A percentile compares a stretch with the other conserved stretches of the same genome.
phyloP scores from a whole-genome alignment of 345 rosid species.

The Reutealis trisperma region DNA sequence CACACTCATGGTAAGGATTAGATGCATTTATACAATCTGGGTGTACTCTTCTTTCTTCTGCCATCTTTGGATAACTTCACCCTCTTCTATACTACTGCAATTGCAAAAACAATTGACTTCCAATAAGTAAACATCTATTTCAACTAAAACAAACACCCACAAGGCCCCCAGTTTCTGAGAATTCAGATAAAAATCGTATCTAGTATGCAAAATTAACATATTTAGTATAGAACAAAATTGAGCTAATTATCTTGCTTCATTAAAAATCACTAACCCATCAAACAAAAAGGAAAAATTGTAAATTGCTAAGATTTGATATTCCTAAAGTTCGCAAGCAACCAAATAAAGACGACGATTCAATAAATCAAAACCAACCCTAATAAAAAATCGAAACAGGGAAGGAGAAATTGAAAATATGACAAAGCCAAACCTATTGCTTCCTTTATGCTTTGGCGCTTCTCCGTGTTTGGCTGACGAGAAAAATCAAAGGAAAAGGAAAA shows the following conservation, averaged over 20 bases:
- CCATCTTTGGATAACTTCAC: slow-evolving; percentile 3
- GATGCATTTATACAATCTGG: slow-evolving; percentile 68
- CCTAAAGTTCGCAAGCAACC: not conserved
- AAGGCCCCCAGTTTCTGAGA: not conserved
- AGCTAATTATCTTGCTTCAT: not conserved
- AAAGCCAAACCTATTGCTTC: not conserved
- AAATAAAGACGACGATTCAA: not conserved
- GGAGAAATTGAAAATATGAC: not conserved
- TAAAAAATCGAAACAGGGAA: no score
- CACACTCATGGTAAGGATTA: slow-evolving; percentile 77
- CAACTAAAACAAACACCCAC: not conserved
- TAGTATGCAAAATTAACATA: not conserved
- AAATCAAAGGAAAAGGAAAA: not conserved
- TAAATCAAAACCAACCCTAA: not conserved
- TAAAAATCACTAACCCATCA: not conserved
- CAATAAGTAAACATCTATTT: not conserved
- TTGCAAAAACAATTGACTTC: not conserved
- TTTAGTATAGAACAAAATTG: not conserved
- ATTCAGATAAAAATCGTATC: not conserved
- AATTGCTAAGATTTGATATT: not conserved
- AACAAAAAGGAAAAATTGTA: not conserved
- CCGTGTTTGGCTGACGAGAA: not conserved
- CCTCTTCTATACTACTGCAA: not conserved
- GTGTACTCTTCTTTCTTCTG: slow-evolving; percentile 53
- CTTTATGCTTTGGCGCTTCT: not conserved